A percentile compares a stretch with the other conserved stretches of the same genome.
Conservation (phyloP, 2,329 filamentous ascomycete genomes). For the Aspergillus caelatus region DNA sequence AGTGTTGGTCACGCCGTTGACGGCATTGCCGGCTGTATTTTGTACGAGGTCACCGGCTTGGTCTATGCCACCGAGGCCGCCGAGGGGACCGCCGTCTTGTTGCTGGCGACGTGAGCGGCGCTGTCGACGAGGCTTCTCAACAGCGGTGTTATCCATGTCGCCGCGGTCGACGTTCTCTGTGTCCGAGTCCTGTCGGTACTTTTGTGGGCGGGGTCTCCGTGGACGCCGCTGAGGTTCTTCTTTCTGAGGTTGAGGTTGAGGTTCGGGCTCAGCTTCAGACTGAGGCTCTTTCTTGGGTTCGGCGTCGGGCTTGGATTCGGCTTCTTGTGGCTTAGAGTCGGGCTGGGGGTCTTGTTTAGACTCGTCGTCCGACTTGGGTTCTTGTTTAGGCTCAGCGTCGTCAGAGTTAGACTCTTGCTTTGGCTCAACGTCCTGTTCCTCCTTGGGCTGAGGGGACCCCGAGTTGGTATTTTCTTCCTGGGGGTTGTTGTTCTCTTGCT, state of each 20-base stretch:
- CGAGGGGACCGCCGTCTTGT: constrained; percentile 43
- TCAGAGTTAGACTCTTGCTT: background rate
- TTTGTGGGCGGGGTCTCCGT: constrained; percentile 26
- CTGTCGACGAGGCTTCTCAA: constrained; percentile 55
- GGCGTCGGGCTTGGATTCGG: constrained; percentile 10
- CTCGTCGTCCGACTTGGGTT: constrained; percentile 14
- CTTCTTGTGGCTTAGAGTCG: constrained; percentile 39
- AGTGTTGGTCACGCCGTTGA: constrained; percentile 42
- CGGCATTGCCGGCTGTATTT: constrained; percentile 51
- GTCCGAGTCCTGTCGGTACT: constrained; percentile 49
- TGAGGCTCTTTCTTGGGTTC: constrained; percentile 40
- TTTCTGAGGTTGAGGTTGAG: constrained; percentile 48
- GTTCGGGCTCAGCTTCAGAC: constrained; percentile 36
- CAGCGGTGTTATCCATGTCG: constrained; percentile 51
- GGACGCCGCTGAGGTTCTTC: constrained; percentile 9
- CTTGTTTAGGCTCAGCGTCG: constrained; percentile 17
- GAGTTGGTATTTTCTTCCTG: background rate
- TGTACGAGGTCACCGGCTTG: constrained; percentile 61
- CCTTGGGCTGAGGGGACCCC: constrained; percentile 32
- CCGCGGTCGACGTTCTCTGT: constrained; percentile 58
- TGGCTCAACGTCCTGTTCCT: constrained; percentile 27
- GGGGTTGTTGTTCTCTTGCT: constrained; percentile 26
- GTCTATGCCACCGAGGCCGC: constrained; percentile 59
- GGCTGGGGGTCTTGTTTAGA: constrained; percentile 39
- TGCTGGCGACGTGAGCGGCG: constrained; percentile 55